Evolutionary conservation across 208 protist species (phyloP).

Genomic region (Acanthamoeba lugdunensis): DNA sequence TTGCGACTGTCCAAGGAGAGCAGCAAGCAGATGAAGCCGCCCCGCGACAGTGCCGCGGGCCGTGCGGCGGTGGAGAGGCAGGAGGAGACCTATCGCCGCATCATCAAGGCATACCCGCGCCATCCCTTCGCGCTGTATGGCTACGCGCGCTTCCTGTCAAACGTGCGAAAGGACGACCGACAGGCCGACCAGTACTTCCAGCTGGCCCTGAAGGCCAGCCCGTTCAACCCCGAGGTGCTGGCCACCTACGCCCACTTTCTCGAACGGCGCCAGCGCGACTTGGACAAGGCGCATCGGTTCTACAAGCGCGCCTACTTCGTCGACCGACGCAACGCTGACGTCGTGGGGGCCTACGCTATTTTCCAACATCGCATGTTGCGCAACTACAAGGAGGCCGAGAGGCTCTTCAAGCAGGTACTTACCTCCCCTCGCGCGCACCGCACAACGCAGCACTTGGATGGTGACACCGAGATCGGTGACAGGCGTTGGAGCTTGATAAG

Average conservation of each 20-base stretch:
- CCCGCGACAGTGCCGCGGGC: neutral
- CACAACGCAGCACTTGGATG: neutral
- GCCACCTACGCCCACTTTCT: slow-evolving; percentile 41
- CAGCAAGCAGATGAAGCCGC: slow-evolving; percentile 10
- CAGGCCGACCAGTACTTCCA: slow-evolving; percentile 45
- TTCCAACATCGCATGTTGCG: slow-evolving; percentile 54
- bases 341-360: slow-evolving; percentile 6
- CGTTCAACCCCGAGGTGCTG: slow-evolving; percentile 35
- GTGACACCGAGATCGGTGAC: neutral
- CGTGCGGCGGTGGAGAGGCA: neutral
- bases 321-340: slow-evolving; percentile 31
- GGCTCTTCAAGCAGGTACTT: slow-evolving; percentile 32
- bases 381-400: slow-evolving; percentile 41
- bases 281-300: slow-evolving; percentile 36
- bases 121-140: slow-evolving; percentile 32
- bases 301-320: slow-evolving; percentile 56
- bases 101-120: neutral
- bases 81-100: slow-evolving; percentile 32
- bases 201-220: slow-evolving; percentile 23
- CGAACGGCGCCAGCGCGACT: slow-evolving; percentile 25
- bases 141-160: slow-evolving; percentile 37
- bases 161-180: slow-evolving; percentile 1
- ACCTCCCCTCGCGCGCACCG: neutral
- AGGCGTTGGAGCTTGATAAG: slow-evolving; percentile 20
- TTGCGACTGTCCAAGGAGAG: slow-evolving; percentile 4